Percentiles rank a stretch among this genome's conserved stretches.
Evolutionary conservation across 768 basidiomycete genomes (phyloP).

Genomic region (Leccinellum albellum): DNA sequence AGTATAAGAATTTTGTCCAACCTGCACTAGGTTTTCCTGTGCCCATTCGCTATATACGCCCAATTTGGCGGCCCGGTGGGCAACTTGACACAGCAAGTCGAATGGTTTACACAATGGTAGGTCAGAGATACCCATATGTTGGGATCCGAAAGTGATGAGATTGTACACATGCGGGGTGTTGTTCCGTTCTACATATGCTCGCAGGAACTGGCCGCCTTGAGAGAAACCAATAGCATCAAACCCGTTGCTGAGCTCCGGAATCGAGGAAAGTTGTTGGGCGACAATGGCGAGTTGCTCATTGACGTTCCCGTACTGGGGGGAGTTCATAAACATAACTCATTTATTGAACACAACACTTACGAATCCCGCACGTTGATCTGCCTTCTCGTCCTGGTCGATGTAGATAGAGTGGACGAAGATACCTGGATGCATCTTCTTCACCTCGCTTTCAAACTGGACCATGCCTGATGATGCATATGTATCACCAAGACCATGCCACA

Average conservation of each 20-base stretch:
- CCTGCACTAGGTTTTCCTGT: conserved; percentile 73
- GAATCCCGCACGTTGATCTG: conserved; percentile 67
- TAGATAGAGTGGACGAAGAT: conserved; percentile 77
- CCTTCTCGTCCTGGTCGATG: conserved; percentile 56
- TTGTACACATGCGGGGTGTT: conserved; percentile 74
- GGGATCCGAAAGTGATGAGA: conserved; percentile 83
- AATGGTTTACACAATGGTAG: conserved; percentile 59
- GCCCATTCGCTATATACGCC: conserved; percentile 76
- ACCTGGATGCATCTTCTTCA: conserved; percentile 64
- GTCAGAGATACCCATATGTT: conserved; percentile 84
- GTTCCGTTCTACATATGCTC: conserved; percentile 77
- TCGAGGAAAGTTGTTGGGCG: conserved; percentile 56
- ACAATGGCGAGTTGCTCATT: conserved; percentile 66
- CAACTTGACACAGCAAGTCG: conserved; percentile 69
- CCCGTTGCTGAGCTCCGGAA: conserved; percentile 62
- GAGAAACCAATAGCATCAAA: conserved; percentile 90
- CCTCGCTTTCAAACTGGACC: conserved; percentile 53
- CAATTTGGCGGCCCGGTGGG: conserved; percentile 54
- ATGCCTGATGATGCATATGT: conserved; percentile 72
- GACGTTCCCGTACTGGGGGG: conserved; percentile 68
- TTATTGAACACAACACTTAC: conserved; percentile 43
- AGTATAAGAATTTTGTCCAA: conserved; percentile 21
- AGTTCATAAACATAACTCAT: conserved; percentile 1
- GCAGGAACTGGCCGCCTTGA: conserved; percentile 85
- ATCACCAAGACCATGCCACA: conserved; percentile 86